These are phyloP conservation scores for Colletotrichum brevisporum DNA, from an alignment of 2,329 filamentous ascomycete species.

Conservation along the genomic window DNA sequence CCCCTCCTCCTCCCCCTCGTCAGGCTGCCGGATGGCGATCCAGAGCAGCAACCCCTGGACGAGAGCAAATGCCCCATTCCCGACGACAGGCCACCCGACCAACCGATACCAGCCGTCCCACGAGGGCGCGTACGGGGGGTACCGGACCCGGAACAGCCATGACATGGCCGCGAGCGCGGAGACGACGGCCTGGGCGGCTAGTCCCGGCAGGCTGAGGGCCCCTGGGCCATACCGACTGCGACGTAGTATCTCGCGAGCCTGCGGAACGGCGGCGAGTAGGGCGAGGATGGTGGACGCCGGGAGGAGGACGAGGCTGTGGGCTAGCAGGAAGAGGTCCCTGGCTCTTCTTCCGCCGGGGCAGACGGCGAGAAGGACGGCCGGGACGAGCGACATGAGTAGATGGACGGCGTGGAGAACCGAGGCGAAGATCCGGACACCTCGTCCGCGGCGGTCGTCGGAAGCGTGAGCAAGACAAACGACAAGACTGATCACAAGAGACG, in stretches of 20 bases:
- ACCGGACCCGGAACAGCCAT: constrained; percentile 11
- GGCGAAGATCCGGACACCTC: background rate
- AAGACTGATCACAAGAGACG: background rate
- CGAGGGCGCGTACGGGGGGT: constrained; percentile 1
- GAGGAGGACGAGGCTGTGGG: constrained; percentile 2
- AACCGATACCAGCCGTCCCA: constrained; percentile 28
- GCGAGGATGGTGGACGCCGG: background rate
- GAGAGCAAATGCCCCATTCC: background rate
- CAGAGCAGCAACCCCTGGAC: background rate
- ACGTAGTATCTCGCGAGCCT: background rate
- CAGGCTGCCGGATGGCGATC: background rate
- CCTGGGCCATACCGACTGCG: background rate
- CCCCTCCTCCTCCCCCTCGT: background rate
- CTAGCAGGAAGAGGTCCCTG: background rate
- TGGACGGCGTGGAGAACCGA: background rate
- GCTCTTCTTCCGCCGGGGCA: background rate
- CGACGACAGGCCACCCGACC: constrained; percentile 30
- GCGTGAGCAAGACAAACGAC: background rate
- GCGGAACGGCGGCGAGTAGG: no score
- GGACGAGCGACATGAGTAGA: constrained; percentile 7
- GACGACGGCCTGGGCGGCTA: constrained; percentile 4
- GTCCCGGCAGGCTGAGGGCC: constrained; percentile 4
- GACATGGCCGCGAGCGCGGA: constrained; percentile 3
- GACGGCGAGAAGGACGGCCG: background rate
- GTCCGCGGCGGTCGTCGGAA: no score